Evolutionary conservation across 345 rosid species (phyloP).

Genomic region (Turnera subulata): DNA sequence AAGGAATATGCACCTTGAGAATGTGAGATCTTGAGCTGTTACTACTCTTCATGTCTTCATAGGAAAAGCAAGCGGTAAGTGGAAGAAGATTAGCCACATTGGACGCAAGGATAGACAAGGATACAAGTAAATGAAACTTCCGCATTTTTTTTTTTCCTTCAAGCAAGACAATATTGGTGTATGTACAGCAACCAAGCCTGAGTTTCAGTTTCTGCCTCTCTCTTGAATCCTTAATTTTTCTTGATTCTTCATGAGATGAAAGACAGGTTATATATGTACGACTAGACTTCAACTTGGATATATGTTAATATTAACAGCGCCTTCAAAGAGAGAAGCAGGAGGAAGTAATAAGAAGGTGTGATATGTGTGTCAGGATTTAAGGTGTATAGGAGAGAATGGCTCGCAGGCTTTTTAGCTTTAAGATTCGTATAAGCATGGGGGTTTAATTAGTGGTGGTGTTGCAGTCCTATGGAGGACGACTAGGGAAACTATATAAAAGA

Average conservation of each 20-base stretch:
- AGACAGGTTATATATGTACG: neutral
- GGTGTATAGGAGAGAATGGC: neutral
- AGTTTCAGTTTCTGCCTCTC: neutral
- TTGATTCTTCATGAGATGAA: neutral
- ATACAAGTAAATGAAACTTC: constrained; percentile 4
- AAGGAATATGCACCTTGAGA: constrained; percentile 25
- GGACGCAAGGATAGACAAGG: constrained; percentile 11
- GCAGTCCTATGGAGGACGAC: constrained; percentile 14
- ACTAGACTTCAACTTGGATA: neutral
- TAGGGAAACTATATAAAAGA: neutral
- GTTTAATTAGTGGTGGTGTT: constrained; percentile 11
- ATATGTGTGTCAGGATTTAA: too few relatives aligned
- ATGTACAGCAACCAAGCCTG: constrained; percentile 1
- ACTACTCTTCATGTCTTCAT: constrained; percentile 17
- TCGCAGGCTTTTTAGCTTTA: neutral
- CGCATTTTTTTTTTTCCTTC: constrained; percentile 21
- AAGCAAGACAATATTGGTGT: constrained; percentile 4
- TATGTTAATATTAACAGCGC: neutral
- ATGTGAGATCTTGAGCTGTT: constrained; percentile 17
- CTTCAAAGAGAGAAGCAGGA: too few relatives aligned
- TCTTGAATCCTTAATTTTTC: neutral
- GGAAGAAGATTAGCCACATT: constrained; percentile 21
- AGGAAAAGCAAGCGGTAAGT: constrained; percentile 25
- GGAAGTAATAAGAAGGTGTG: neutral
- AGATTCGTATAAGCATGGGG: constrained; percentile 10